phyloP scores from a whole-genome alignment of 306 rosid species.

The Lablab purpureus region DNA sequence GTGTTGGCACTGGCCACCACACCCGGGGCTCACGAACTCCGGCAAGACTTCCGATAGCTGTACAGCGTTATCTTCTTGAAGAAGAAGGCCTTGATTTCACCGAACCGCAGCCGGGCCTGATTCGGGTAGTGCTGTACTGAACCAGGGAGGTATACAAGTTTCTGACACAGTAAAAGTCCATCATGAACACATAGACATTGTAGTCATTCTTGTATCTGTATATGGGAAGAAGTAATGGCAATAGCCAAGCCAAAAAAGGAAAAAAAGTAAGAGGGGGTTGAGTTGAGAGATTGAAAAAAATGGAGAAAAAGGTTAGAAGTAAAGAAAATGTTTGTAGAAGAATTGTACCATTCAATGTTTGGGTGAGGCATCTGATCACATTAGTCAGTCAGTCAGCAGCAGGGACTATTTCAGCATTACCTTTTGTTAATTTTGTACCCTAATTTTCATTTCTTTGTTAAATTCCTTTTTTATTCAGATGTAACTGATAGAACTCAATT shows the following conservation, averaged over 20 bases:
- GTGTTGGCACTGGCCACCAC: conserved; percentile 97
- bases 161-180: conserved; percentile 61
- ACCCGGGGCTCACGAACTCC: conserved; percentile 94
- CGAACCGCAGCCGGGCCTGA: conserved; percentile 91
- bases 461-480: conserved; percentile 59
- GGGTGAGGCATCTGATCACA: conserved; percentile 56
- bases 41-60: conserved; percentile 84
- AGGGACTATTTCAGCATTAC: conserved; percentile 55
- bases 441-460: conserved; percentile 58
- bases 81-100: conserved; percentile 92
- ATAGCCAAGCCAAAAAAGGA: conserved; percentile 51
- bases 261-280: conserved; percentile 17
- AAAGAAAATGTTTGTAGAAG: conserved; percentile 54
- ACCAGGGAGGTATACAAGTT: conserved; percentile 69
- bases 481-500: conserved; percentile 80
- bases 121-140: conserved; percentile 84
- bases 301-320: conserved; percentile 51
- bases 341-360: conserved; percentile 64
- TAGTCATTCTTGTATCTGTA: conserved; percentile 91
- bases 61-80: conserved; percentile 90
- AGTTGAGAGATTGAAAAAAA: conserved; percentile 27
- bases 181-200: conserved; percentile 58
- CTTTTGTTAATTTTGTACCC: conserved; percentile 74
- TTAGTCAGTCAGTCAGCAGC: conserved; percentile 63
- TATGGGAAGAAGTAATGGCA: conserved; percentile 61